These are phyloP conservation scores for Paramecium caudatum DNA, from an alignment of 73 alveolate species.

Conservation along the genomic window DNA sequence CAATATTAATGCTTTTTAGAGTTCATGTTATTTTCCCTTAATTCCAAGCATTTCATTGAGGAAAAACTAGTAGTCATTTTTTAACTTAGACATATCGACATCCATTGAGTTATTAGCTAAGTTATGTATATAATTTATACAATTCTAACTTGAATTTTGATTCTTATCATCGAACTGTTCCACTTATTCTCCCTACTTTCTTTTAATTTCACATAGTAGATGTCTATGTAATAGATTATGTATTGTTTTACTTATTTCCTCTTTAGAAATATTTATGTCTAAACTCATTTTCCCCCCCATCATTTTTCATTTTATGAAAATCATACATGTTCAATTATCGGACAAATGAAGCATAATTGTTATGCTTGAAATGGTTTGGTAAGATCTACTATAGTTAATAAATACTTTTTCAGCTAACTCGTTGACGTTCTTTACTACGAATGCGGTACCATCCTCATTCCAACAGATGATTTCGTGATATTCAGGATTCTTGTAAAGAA, in stretches of 20 bases:
- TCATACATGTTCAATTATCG: constrained; percentile 75
- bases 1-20: constrained; percentile 44
- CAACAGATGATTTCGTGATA: constrained; percentile 71
- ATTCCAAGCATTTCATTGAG: constrained; percentile 65
- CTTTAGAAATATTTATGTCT: constrained; percentile 71
- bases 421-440: constrained; percentile 67
- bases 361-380: constrained; percentile 74
- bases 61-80: constrained; percentile 61
- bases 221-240: background rate
- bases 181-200: constrained; percentile 55
- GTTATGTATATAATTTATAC: background rate
- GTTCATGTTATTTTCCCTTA: constrained; percentile 61
- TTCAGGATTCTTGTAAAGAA: constrained; percentile 61
- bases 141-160: constrained; percentile 58
- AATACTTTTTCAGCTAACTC: constrained; percentile 74
- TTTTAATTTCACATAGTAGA: constrained; percentile 16
- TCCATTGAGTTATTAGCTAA: constrained; percentile 44
- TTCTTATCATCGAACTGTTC: constrained; percentile 60
- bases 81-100: constrained; percentile 51
- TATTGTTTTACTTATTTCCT: constrained; percentile 71
- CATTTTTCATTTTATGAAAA: constrained; percentile 76
- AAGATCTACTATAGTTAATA: constrained; percentile 39
- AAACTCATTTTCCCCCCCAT: constrained; percentile 75
- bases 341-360: constrained; percentile 75
- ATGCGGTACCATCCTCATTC: constrained; percentile 75